Evolutionary conservation across 208 protist species (phyloP), one percentile per base, ranked within the genome.

Genomic region (Trypanosoma melophagium): DNA sequence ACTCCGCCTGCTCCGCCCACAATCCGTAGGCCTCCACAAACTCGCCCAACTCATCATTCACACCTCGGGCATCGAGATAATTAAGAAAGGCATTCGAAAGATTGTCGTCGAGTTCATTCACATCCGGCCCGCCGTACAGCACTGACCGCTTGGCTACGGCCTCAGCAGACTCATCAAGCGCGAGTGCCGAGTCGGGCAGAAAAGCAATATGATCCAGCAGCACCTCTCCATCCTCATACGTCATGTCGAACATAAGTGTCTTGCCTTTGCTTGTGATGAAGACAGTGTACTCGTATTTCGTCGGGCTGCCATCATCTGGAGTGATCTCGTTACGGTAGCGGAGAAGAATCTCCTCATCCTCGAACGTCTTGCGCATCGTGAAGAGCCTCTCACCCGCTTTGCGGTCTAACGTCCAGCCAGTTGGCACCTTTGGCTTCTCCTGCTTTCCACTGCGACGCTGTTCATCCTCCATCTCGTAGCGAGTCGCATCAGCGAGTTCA

Each of bases 1-100:
- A 96, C 71, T 96, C 92, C 77, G 90, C 81, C 84, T 96, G 92
- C 82, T 96, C 92, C 24, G 83, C 75, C 89, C 87, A 96, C 71
- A 84, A 91, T 74, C 69, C 81, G 78, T 95, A 95, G 21, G 83
- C 58, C 7, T 83, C 76, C 35, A 95, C 71, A 49, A 95, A 96
- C 71, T 89, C 77, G 13, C 80, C 89, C 17, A 96, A 61, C 50
- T 85, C 81, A 55, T 96, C 87, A 53, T 92, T 80, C 10, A 96
- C 80, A 50, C 89, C 87, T 38, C 87, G 84, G 66, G 84, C 84
- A 64, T 95, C 86, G 4, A 96, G 69, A 74, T 94, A 95, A 31
- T 71, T 67, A 60, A 92, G 78, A 57, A 95, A 86, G 61, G 75
- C 74, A 63, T 92, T 84, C 47, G 93, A 69, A 19, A 96, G 77